Evolutionary conservation across 2,329 filamentous ascomycete species (phyloP), one percentile per base, ranked within the genome.

Genomic region (Meredithiella fracta): DNA sequence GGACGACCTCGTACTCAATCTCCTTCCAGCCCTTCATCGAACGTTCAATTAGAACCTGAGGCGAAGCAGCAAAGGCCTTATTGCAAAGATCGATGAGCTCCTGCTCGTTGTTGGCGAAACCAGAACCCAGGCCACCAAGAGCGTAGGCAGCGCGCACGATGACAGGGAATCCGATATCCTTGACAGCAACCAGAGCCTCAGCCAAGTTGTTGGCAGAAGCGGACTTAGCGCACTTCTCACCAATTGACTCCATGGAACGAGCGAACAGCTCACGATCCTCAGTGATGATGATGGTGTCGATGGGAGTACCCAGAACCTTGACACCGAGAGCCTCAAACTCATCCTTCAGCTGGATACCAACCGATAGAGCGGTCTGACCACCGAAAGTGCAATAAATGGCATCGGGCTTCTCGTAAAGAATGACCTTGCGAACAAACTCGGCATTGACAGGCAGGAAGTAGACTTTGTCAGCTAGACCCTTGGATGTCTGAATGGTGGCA

Each of bases 11-110:
- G 66, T 97, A 98, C 69, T 98, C 92, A 60, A 97, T 94, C 70
- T 98, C 92, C 70, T 98, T 98, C 92, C 92, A 98, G 59, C 92
- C 92, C 74, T 97, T 97, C 91, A 98, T 97, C 73, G 88, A 94
- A 68, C 86, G 83, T 73, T 98, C 92, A 64, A 98, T 94, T 56
- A 98, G 78, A 6, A 98, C 87, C 67, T 98, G 92, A 7, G 92
- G 92, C 66, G 88, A 95, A 62, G 86, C 90, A 26, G 92, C 90
- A 62, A 98, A 89, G 5, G 92, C 91, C 71, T 94, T 95, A 68
- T 86, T 83, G 76, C 92, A 97, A 49, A 97, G 83, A 1, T 91
- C 86, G 34, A 85, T 72, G 47, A 97, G 75, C 68, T 98, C 82
- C 1, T 78, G 69, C 63, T 94, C 82, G 67, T 97, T 82, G 64